phyloP scores from a whole-genome alignment of 768 basidiomycete genomes.

The Mrakia hoshinonis region DNA sequence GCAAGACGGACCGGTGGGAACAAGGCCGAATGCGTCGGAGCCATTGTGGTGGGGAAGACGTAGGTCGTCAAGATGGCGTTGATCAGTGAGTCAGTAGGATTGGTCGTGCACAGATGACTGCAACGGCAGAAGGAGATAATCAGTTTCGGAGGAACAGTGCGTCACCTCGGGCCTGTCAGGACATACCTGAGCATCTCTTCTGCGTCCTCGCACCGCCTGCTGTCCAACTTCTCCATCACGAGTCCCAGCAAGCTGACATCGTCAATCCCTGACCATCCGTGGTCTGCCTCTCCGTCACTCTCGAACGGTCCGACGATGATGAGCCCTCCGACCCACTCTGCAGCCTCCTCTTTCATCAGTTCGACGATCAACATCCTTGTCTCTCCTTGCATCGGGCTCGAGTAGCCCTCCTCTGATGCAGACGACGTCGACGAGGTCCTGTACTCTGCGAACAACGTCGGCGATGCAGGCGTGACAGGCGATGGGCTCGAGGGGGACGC shows the following conservation, averaged over 20 bases:
- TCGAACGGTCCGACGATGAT: neutral
- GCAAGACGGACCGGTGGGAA: neutral
- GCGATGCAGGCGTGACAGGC: neutral
- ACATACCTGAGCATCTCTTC: conserved; percentile 3
- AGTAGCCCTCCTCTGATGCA: neutral
- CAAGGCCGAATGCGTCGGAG: neutral
- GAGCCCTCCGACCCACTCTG: neutral
- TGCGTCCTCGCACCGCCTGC: neutral
- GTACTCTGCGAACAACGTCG: neutral
- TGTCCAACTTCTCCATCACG: neutral
- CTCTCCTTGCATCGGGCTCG: neutral
- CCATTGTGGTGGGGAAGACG: neutral
- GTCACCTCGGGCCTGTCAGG: neutral
- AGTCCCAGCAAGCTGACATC: neutral
- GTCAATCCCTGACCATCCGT: neutral
- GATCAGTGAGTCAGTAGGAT: neutral
- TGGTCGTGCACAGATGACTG: neutral
- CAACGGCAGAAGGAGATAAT: neutral
- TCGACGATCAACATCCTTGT: neutral
- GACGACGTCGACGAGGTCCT: neutral
- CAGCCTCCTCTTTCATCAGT: conserved; percentile 2
- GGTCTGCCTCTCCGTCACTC: neutral
- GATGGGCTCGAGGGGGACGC: neutral
- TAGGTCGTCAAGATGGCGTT: neutral
- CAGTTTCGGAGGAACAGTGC: neutral